A percentile compares a stretch with the other conserved stretches of the same genome.
Evolutionary conservation across 2,329 filamentous ascomycete species (phyloP).

Genomic region (Aquanectria penicillioides): DNA sequence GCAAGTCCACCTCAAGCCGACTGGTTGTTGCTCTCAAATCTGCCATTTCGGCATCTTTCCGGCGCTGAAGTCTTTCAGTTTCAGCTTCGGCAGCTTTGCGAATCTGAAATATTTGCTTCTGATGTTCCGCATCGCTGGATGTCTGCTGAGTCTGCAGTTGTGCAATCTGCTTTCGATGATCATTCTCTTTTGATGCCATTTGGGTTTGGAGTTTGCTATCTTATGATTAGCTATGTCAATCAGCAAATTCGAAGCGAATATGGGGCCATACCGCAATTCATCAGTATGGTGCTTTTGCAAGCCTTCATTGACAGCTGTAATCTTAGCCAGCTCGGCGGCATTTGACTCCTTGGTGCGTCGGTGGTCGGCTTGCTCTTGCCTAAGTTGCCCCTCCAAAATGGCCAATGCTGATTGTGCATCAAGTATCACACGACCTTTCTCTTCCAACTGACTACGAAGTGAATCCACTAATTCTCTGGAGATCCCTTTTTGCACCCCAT

Average conservation of each 20-base stretch:
- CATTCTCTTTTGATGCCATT: slow-evolving; percentile 41
- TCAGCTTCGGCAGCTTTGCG: slow-evolving; percentile 61
- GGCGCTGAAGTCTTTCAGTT: slow-evolving; percentile 57
- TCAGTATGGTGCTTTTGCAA: slow-evolving; percentile 76
- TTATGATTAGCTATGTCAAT: slow-evolving; percentile 26
- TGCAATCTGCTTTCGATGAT: slow-evolving; percentile 43
- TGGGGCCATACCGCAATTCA: slow-evolving; percentile 64
- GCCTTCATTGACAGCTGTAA: slow-evolving; percentile 75
- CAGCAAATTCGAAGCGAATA: too few relatives aligned
- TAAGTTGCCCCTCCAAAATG: slow-evolving; percentile 64
- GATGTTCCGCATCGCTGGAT: slow-evolving; percentile 47
- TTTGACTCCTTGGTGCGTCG: slow-evolving; percentile 68
- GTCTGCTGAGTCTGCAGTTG: slow-evolving; percentile 44
- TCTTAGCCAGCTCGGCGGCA: slow-evolving; percentile 49
- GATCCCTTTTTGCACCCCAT: slow-evolving; percentile 86
- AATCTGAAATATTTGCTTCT: slow-evolving; percentile 56
- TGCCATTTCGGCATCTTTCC: slow-evolving; percentile 69
- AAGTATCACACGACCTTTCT: slow-evolving; percentile 68
- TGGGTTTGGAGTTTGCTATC: slow-evolving; percentile 47
- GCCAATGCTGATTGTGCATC: slow-evolving; percentile 57
- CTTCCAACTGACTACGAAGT: slow-evolving; percentile 78
- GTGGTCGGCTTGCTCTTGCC: slow-evolving; percentile 80
- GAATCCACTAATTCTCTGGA: slow-evolving; percentile 94
- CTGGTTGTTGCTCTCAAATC: slow-evolving; percentile 70
- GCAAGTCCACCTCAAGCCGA: slow-evolving; percentile 69